phyloP scores from a whole-genome alignment of 345 rosid species.

The Chamaenerion angustifolium region DNA sequence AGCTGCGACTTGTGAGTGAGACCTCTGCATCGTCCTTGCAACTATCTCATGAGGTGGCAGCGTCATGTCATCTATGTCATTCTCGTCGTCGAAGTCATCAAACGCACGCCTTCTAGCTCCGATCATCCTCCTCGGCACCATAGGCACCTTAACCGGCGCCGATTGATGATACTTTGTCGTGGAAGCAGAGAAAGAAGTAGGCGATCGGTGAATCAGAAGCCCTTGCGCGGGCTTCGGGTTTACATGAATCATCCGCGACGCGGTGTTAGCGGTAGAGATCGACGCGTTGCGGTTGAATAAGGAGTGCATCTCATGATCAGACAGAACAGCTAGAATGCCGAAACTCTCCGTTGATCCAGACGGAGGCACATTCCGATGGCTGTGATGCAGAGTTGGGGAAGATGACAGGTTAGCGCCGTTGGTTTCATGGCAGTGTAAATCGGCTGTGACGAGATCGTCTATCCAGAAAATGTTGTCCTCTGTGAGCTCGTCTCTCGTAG shows the following conservation, averaged over 20 bases:
- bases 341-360: slow-evolving; percentile 10
- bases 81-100: slow-evolving; percentile 12
- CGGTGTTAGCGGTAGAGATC: slow-evolving; percentile 8
- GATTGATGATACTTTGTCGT: slow-evolving; percentile 18
- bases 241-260: slow-evolving; percentile 15
- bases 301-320: slow-evolving; percentile 13
- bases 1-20: slow-evolving; percentile 14
- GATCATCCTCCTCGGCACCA: slow-evolving; percentile 6
- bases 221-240: slow-evolving; percentile 16
- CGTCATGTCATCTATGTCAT: slow-evolving; percentile 14
- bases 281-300: slow-evolving; percentile 15
- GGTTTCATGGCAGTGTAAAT: background rate
- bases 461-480: slow-evolving; percentile 23
- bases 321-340: slow-evolving; percentile 23
- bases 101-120: slow-evolving; percentile 11
- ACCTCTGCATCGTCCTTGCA: slow-evolving; percentile 12
- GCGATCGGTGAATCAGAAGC: background rate
- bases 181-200: background rate
- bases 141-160: slow-evolving; percentile 26
- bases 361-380: slow-evolving; percentile 1
- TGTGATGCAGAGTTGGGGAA: slow-evolving; percentile 10
- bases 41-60: slow-evolving; percentile 36
- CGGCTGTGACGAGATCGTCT: slow-evolving; percentile 9
- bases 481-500: slow-evolving; percentile 16
- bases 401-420: background rate